Conservation (phyloP, 2,329 filamentous ascomycete genomes). For the Pseudocercospora cruenta region DNA sequence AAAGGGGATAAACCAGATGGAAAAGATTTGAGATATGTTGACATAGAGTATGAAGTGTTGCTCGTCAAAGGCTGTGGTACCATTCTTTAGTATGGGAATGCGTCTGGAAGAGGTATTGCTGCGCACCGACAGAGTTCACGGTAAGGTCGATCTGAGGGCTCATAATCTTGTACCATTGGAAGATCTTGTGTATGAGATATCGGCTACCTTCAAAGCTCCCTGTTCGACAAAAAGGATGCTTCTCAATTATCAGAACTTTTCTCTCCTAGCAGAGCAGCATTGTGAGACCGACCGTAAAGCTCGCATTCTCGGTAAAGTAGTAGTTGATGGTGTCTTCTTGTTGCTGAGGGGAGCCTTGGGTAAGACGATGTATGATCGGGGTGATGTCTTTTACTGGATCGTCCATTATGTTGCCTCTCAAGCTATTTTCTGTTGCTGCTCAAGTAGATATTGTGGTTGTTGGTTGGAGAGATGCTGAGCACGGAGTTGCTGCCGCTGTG, state of each 20-base stretch:
- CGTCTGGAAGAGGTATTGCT: neutral
- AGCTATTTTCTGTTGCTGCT: neutral
- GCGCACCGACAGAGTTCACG: constrained; percentile 63
- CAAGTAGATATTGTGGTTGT: neutral
- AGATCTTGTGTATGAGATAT: constrained; percentile 69
- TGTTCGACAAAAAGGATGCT: constrained; percentile 76
- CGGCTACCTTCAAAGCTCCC: constrained; percentile 64
- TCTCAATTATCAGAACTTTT: neutral
- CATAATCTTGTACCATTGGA: constrained; percentile 76
- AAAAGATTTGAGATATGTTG: constrained; percentile 73
- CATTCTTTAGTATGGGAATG: neutral
- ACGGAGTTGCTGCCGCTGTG: neutral
- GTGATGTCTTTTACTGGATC: constrained; percentile 62
- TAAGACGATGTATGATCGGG: constrained; percentile 68
- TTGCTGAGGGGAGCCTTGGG: constrained; percentile 66
- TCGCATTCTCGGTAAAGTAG: constrained; percentile 74
- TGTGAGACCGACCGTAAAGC: constrained; percentile 58
- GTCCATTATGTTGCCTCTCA: constrained; percentile 30
- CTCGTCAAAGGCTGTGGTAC: constrained; percentile 67
- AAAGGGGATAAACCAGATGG: constrained; percentile 76
- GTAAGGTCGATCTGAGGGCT: constrained; percentile 71
- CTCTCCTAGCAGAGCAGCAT: too few relatives aligned
- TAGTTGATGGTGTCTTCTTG: constrained; percentile 67
- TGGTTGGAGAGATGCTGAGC: neutral
- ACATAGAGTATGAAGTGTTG: constrained; percentile 71